Base-by-base conservation (phyloP, 164 flowering plant species). In the Echeveria elegans region DNA sequence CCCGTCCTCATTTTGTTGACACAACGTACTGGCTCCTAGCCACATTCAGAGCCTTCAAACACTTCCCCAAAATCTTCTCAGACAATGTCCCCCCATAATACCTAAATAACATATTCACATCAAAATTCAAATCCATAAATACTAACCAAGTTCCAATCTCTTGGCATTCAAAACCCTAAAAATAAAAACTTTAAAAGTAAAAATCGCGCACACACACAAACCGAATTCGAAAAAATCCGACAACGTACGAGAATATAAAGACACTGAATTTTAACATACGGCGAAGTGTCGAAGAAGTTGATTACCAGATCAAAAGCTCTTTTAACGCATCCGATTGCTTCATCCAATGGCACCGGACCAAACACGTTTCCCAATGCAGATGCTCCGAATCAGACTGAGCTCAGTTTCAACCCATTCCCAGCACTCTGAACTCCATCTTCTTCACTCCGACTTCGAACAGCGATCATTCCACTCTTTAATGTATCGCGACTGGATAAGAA, bases 201-300 rank as follows among this genome's bases (percentile, higher is more conserved):
- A 23, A 53, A 53, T 24, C 10, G 5, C 14, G 9, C 61, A 56
- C 21, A 56, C 61, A 31, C 61, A 26, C 18, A 56, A 56, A 28
- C 31, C 30, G 4, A 53, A 53, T 53, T n/a, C 31, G 26, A 28
- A 6, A 16, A 14, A 56, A 56, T 56, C 32, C 19, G 12, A 50
- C 56, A 50, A 0, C 56, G 21, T 2, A 6, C 28, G 6, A 47
- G 26, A 50, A 50, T 2, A 5, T 26, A 9, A 21, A 50, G 21
- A 56, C 31, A 23, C 31, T 52, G 10, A 53, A 26, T 26, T 4
- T 14, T 16, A 9, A 63, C 76, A n/a, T 70, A 94, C 99, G 97
- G 99, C 30, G 99, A 94, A 48, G 97, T 94, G 75, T 94, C 97
- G 77, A 91, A 94, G 87, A 87, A 94, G 71, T 94, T 94, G 84